These are phyloP conservation scores for Erucastrum elatum DNA, from an alignment of 345 rosid species.

Conservation along the genomic window DNA sequence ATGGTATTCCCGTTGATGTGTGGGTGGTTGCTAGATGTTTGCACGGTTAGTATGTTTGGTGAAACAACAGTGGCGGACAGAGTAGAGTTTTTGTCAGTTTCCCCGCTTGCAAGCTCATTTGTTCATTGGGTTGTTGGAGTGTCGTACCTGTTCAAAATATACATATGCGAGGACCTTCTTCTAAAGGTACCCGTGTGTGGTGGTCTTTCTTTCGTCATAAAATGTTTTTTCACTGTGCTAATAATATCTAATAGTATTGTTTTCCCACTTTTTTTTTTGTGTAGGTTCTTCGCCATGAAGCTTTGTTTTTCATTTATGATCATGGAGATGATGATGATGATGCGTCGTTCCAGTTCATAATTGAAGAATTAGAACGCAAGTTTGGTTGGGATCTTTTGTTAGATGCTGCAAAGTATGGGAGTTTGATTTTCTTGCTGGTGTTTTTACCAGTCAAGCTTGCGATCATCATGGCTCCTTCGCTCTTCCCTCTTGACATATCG, in stretches of 20 bases:
- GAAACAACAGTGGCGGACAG: slow-evolving; percentile 79
- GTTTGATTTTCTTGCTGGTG: slow-evolving; percentile 96
- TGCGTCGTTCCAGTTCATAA: slow-evolving; percentile 40
- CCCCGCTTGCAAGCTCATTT: slow-evolving; percentile 94
- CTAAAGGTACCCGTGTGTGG: slow-evolving; percentile 64
- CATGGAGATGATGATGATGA: slow-evolving; percentile 63
- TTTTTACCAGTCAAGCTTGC: slow-evolving; percentile 98
- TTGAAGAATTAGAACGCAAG: slow-evolving; percentile 97
- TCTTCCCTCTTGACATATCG: slow-evolving; percentile 96
- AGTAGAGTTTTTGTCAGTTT: slow-evolving; percentile 71
- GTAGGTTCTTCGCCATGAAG: slow-evolving; percentile 96
- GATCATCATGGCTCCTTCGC: slow-evolving; percentile 78
- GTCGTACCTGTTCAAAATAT: slow-evolving; percentile 91
- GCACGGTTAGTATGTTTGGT: slow-evolving; percentile 95
- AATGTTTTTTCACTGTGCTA: background rate
- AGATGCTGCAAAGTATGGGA: slow-evolving; percentile 95
- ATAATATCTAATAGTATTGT: background rate
- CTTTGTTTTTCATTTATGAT: slow-evolving; percentile 87
- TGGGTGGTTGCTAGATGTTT: slow-evolving; percentile 99
- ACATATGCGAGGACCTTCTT: slow-evolving; percentile 98
- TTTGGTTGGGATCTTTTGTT: slow-evolving; percentile 92
- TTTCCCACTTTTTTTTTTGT: slow-evolving; percentile 22
- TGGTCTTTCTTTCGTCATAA: background rate
- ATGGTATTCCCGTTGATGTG: slow-evolving; percentile 99
- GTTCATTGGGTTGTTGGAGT: slow-evolving; percentile 97